Conservation (phyloP, 2,329 filamentous ascomycete species). For the Trichoderma atroviride region DNA sequence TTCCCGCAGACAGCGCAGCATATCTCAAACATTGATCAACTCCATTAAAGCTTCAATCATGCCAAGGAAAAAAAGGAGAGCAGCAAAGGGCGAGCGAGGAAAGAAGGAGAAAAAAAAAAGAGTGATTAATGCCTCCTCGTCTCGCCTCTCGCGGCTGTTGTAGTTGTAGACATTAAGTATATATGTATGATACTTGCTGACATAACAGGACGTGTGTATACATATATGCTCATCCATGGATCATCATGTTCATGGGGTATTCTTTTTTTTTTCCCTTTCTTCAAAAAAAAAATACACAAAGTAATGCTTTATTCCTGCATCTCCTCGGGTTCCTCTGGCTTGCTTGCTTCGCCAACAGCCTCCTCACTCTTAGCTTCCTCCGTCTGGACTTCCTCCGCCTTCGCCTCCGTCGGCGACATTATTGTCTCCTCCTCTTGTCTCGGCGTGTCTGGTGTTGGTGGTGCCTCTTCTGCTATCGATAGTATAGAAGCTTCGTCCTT, state of each 20-base stretch:
- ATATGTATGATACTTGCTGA: constrained; percentile 30
- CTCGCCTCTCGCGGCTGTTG: constrained; percentile 24
- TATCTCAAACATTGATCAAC: neutral
- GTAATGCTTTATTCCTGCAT: constrained; percentile 23
- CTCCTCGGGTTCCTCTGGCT: constrained; percentile 24
- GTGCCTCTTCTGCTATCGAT: constrained; percentile 24
- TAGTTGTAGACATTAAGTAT: constrained; percentile 46
- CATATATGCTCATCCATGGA: constrained; percentile 28
- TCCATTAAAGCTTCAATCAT: neutral
- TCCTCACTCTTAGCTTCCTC: constrained; percentile 26
- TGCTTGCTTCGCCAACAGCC: constrained; percentile 27
- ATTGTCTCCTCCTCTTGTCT: constrained; percentile 25
- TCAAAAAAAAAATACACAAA: constrained; percentile 26
- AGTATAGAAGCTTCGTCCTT: constrained; percentile 32
- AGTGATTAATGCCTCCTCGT: neutral
- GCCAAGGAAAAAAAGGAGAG: neutral
- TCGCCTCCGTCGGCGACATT: neutral
- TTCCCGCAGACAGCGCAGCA: neutral
- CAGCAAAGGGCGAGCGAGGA: neutral
- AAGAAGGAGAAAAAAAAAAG: neutral
- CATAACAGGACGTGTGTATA: constrained; percentile 28
- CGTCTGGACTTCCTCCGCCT: neutral
- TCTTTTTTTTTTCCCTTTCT: constrained; percentile 30
- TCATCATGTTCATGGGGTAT: constrained; percentile 24
- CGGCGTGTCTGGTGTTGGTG: constrained; percentile 23